phyloP scores from a whole-genome alignment of 2,329 filamentous ascomycete genomes.

The Cryphonectria naterciae region DNA sequence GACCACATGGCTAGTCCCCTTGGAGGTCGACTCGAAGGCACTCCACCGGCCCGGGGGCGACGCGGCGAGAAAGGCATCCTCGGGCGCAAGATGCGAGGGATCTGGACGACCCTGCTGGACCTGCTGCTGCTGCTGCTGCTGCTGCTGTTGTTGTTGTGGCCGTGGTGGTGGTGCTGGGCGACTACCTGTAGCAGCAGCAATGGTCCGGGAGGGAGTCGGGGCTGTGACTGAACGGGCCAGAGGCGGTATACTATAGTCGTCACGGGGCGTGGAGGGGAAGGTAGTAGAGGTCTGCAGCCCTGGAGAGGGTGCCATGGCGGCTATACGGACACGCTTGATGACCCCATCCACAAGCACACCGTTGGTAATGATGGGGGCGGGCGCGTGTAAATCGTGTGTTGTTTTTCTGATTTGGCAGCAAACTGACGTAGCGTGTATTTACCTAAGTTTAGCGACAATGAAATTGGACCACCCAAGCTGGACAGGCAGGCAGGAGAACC shows the following conservation, averaged over 20 bases:
- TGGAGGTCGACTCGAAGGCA: slow-evolving; percentile 40
- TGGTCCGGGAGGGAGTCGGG: slow-evolving; percentile 38
- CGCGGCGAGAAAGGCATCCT: slow-evolving; percentile 75
- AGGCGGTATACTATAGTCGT: slow-evolving; percentile 32
- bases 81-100: slow-evolving; percentile 75
- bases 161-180: neutral
- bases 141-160: neutral
- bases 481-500: too few species aligned
- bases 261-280: neutral
- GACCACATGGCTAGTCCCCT: slow-evolving; percentile 37
- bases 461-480: neutral
- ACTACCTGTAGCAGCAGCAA: too few species aligned
- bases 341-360: slow-evolving; percentile 21
- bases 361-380: neutral
- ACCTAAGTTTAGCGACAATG: neutral
- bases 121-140: slow-evolving; percentile 5
- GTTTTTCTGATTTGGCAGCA: neutral
- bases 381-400: neutral
- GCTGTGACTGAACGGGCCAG: slow-evolving; percentile 47
- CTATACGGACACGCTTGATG: slow-evolving; percentile 18
- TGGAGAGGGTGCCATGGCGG: slow-evolving; percentile 38
- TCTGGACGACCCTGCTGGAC: slow-evolving; percentile 48
- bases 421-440: neutral
- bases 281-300: slow-evolving; percentile 34
- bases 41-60: slow-evolving; percentile 62